Base-by-base conservation (phyloP, 73 alveolate genomes). In the Effrenium voratum region DNA sequence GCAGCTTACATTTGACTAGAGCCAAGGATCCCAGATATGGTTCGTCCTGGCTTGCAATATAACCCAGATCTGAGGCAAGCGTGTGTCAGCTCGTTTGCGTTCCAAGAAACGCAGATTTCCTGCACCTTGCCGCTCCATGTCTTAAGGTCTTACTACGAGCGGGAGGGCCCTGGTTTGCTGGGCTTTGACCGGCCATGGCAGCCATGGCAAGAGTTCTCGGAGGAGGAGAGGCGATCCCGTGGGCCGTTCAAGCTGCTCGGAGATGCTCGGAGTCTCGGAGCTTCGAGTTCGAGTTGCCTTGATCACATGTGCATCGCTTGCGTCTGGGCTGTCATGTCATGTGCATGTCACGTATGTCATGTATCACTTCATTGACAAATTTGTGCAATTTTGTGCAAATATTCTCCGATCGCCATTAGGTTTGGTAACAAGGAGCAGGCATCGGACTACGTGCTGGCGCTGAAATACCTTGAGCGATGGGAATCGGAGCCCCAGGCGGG, bases 11-110 rank as follows among this genome's bases (percentile, higher is more conserved):
- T n/a, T n/a, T n/a, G n/a, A n/a, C n/a, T n/a, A n/a, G n/a, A n/a
- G n/a, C n/a, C n/a, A n/a, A n/a, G 73, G 92, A 82, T 82, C 19
- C 92, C 92, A 13, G 92, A 82, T 30, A 5, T 82, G 92, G 49
- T 82, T 19, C 92, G 75, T 82, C 52, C 92, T 50, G 92, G 92
- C 19, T 32, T 49, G 73, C 92, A 82, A 50, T 82, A 82, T 73
- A 50, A 82, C 30, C 92, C 92, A 6, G 92, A 82, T 50, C 38
- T 82, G 38, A 82, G 90, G 90, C 66, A 30, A 22, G 3, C 28
- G 16, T 2, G n/a, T n/a, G n/a, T 57, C 28, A 22, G 16, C 72
- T 57, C 28, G 72, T 57, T 57, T 12, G 68, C 22, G 68, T 57
- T 57, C 6, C 16, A 57, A 57, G 3, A 57, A 0, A n/a, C 68